Conservation (phyloP, 2,329 filamentous ascomycete genomes). For the Parascedosporium putredinis region DNA sequence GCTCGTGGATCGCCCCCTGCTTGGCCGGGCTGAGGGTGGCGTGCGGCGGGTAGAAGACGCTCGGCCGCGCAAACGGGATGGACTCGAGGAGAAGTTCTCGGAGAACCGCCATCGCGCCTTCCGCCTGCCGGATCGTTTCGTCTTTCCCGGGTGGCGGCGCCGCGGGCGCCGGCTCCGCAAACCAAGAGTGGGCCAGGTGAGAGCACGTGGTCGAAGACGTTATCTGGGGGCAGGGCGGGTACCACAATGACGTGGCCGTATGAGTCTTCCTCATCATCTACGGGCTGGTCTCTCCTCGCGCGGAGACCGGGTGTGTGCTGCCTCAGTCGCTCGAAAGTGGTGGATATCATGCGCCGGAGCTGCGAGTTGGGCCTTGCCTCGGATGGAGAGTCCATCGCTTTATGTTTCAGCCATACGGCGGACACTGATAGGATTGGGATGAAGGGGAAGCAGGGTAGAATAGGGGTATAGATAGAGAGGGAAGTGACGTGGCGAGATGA, state of each 20-base stretch:
- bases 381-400: background rate
- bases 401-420: too few species aligned
- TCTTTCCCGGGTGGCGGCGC: background rate
- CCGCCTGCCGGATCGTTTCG: background rate
- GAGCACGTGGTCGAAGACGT: too few species aligned
- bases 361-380: background rate
- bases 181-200: constrained; percentile 4
- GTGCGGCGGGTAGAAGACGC: constrained; percentile 6
- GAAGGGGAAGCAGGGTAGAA: too few species aligned
- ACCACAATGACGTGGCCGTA: too few species aligned
- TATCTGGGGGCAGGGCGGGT: too few species aligned
- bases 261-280: background rate
- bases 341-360: background rate
- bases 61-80: constrained; percentile 2
- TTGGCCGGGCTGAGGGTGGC: background rate
- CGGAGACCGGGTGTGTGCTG: background rate
- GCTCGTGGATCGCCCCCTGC: background rate
- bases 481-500: too few species aligned
- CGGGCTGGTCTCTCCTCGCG: background rate
- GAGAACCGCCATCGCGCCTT: background rate
- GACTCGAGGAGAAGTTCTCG: constrained; percentile 3
- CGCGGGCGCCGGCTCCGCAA: background rate
- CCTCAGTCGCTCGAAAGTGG: background rate
- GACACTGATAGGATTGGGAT: too few species aligned
- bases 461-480: too few species aligned